Evolutionary conservation across 768 basidiomycete genomes (phyloP), one percentile per base, ranked within the genome.

Genomic region (Trametes maxima): DNA sequence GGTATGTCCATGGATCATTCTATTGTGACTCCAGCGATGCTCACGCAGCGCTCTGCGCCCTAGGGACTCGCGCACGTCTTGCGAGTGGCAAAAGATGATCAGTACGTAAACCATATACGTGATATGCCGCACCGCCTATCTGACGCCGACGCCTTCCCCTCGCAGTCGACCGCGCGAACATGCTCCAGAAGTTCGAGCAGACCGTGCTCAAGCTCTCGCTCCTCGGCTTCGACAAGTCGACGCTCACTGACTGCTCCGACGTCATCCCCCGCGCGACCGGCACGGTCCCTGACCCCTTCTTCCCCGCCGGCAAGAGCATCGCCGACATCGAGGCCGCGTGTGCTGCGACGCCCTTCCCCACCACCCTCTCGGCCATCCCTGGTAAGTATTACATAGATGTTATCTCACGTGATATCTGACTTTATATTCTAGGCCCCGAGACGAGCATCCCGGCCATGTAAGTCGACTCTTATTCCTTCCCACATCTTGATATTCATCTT

Each of bases 11-110:
- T 2, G 1, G 12, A 13, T 50, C 3, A 10, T 2, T 8, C 35
- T 24, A 42, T 4, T 35, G 28, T 12, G 8, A 19, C 2, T 33
- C 19, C 10, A 21, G 16, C 28, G 17, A 36, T 42, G 37, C 44
- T 54, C 46, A 45, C 14, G 4, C 2, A 14, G 11, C 13, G 8
- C 22, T 16, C 33, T 47, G 25, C 47, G 71, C 19, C 67, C 67
- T 40, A 72, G 73, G 62, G 75, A 75, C 57, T 50, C 62, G 37
- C 69, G 72, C 49, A 74, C 74, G 11, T 71, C 73, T 10, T 76
- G 74, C 69, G 54, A 66, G 37, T 76, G 74, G 73, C 74, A 75
- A 61, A 65, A 56, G 25, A 68, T 72, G 60, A 58, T 65, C 37
- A 43, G 64, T 65, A 19, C 46, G 52, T 42, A n/a, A 12, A 5